Conservation (phyloP, 345 rosid species). For the Corchorus olitorius region DNA sequence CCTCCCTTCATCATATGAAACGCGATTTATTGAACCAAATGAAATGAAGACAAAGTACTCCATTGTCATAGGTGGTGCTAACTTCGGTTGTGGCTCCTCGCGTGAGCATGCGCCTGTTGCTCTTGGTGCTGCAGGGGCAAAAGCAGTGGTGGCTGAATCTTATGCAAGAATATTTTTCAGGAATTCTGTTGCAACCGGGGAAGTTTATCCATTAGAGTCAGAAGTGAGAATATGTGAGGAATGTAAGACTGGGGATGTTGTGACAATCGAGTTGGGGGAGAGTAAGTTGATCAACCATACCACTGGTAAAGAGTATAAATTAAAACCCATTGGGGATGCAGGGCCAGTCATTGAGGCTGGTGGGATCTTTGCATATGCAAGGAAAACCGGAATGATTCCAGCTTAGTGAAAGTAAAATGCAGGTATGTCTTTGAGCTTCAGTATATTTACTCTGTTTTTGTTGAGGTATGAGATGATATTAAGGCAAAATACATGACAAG, state of each 20-base stretch:
- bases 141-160: conserved; percentile 79
- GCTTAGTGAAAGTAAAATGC: conserved; percentile 24
- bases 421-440: conserved; percentile 5
- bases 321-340: conserved; percentile 88
- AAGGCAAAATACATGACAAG: not conserved
- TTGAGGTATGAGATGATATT: not conserved
- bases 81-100: conserved; percentile 94
- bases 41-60: conserved; percentile 66
- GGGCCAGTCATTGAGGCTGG: conserved; percentile 91
- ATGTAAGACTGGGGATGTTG: conserved; percentile 79
- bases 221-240: conserved; percentile 85
- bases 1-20: conserved; percentile 65
- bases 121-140: conserved; percentile 83
- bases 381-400: conserved; percentile 83
- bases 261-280: conserved; percentile 69
- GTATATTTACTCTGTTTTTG: not conserved
- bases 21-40: conserved; percentile 60
- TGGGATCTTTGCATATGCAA: conserved; percentile 83
- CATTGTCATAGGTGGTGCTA: conserved; percentile 77
- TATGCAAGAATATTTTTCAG: conserved; percentile 91
- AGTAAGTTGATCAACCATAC: conserved; percentile 75
- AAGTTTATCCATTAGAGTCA: conserved; percentile 75
- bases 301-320: conserved; percentile 73
- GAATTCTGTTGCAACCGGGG: conserved; percentile 88
- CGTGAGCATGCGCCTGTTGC: conserved; percentile 98